A percentile compares a stretch with the other conserved stretches of the same genome.
Conservation (phyloP, 164 flowering plant species). For the Macadamia tetraphylla region DNA sequence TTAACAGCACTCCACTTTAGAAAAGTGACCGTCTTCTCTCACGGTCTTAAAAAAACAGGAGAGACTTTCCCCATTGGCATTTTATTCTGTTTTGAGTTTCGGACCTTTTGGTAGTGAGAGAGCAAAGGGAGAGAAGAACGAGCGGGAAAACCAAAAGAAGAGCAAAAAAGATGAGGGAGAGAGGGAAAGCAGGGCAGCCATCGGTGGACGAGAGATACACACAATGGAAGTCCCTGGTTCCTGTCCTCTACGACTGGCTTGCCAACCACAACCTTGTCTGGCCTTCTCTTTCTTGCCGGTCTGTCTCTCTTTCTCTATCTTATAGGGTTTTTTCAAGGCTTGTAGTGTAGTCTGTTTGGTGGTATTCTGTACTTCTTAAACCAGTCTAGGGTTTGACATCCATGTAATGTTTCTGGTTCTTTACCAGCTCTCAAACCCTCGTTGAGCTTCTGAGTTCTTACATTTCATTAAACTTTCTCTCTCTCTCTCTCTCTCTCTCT, state of each 20-base stretch:
- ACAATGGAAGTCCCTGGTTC: slow-evolving; percentile 92
- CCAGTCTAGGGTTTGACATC: neutral
- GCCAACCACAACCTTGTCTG: slow-evolving; percentile 95
- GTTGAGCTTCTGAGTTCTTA: neutral
- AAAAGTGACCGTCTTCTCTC: too few relatives aligned
- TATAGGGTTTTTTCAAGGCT: slow-evolving; percentile 13
- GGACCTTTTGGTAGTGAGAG: neutral
- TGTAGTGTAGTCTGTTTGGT: neutral
- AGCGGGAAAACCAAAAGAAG: neutral
- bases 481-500: neutral
- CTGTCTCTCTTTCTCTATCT: slow-evolving; percentile 8
- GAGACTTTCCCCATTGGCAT: too few relatives aligned
- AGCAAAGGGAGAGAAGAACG: slow-evolving; percentile 23
- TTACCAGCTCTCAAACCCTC: neutral
- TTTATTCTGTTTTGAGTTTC: too few relatives aligned
- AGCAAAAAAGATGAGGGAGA: slow-evolving; percentile 22
- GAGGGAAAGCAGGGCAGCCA: slow-evolving; percentile 35
- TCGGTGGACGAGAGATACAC: slow-evolving; percentile 72
- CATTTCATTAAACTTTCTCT: neutral
- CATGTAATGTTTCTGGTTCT: neutral
- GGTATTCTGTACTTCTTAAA: neutral
- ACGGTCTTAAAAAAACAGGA: too few relatives aligned
- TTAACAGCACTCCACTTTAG: too few relatives aligned
- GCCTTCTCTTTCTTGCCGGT: slow-evolving; percentile 98
- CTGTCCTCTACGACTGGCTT: slow-evolving; percentile 96